phyloP scores from a whole-genome alignment of 495 filamentous ascomycete species.

The Usnea hakonensis region DNA sequence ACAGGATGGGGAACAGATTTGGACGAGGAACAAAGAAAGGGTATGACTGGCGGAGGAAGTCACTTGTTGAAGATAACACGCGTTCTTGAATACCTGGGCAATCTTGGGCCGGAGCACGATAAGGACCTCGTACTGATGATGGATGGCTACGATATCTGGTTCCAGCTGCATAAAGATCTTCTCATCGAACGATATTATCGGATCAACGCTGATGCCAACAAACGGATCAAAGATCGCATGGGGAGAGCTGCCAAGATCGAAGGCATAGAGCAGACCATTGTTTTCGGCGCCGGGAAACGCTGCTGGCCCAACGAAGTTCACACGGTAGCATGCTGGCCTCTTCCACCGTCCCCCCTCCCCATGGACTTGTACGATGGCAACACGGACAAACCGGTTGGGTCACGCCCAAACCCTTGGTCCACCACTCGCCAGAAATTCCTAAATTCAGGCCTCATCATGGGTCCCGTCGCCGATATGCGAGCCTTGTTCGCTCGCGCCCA shows the following conservation, averaged over 20 bases:
- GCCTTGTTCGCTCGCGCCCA: conserved; percentile 6
- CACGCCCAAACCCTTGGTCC: conserved; percentile 1
- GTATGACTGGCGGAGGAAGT: conserved; percentile 6
- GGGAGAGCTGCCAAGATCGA: conserved; percentile 5
- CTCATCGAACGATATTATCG: conserved; percentile 11
- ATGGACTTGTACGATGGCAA: conserved; percentile 9
- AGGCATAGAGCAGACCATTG: conserved; percentile 9
- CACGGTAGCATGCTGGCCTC: conserved; percentile 13
- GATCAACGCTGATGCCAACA: conserved; percentile 14
- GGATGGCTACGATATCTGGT: conserved; percentile 16
- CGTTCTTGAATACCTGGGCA: conserved; percentile 1
- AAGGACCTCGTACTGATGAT: conserved; percentile 14
- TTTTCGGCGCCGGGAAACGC: conserved; percentile 12
- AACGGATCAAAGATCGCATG: conserved; percentile 1
- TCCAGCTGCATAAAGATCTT: conserved; percentile 7
- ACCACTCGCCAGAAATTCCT: conserved; percentile 11
- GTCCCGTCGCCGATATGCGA: conserved; percentile 13
- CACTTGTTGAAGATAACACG: conserved; percentile 12
- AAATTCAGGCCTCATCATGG: conserved; percentile 13
- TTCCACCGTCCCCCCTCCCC: conserved; percentile 7
- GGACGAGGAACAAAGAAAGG: not conserved
- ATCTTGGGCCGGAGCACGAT: conserved; percentile 5
- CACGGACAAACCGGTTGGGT: conserved; percentile 4
- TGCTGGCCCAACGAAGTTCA: conserved; percentile 11
- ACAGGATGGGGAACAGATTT: conserved; percentile 10